Evolutionary conservation across 768 basidiomycete genomes (phyloP).

Genomic region (Pisolithus sp.): DNA sequence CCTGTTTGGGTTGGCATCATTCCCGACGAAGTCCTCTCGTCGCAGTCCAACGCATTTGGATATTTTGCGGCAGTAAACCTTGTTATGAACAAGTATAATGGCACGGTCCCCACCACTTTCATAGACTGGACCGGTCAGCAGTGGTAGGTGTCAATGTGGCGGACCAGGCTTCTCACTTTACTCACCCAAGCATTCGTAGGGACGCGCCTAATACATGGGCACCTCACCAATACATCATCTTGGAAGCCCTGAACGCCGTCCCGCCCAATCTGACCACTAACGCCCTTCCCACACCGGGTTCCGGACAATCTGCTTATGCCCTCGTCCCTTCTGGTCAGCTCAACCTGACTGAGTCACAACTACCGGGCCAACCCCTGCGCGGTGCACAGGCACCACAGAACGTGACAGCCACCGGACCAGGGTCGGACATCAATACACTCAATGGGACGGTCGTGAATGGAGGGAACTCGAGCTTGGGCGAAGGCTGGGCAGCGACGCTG

Average conservation of each 20-base stretch:
- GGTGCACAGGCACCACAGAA: constrained; percentile 31
- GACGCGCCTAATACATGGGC: constrained; percentile 90
- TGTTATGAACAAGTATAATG: constrained; percentile 81
- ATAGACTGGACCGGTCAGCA: constrained; percentile 66
- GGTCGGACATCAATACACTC: constrained; percentile 54
- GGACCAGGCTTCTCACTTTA: not conserved
- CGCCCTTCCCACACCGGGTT: constrained; percentile 43
- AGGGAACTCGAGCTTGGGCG: constrained; percentile 51
- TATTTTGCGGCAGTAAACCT: constrained; percentile 72
- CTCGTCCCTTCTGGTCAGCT: constrained; percentile 76
- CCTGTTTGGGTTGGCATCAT: constrained; percentile 85
- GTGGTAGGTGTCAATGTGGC: constrained; percentile 43
- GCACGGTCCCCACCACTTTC: constrained; percentile 78
- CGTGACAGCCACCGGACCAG: constrained; percentile 44
- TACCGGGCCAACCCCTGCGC: constrained; percentile 61
- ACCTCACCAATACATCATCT: constrained; percentile 74
- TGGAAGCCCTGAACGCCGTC: constrained; percentile 70
- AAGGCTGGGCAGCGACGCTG: constrained; percentile 61
- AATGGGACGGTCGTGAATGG: constrained; percentile 59
- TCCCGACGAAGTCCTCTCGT: constrained; percentile 58
- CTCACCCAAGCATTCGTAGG: constrained; percentile 31
- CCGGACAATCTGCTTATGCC: constrained; percentile 52
- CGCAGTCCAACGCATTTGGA: constrained; percentile 54
- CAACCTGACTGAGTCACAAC: constrained; percentile 56
- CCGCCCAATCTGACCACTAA: constrained; percentile 64